Evolutionary conservation across 2,329 filamentous ascomycete species (phyloP), one percentile per base, ranked within the genome.

Genomic region (Fusarium sarcochroum): DNA sequence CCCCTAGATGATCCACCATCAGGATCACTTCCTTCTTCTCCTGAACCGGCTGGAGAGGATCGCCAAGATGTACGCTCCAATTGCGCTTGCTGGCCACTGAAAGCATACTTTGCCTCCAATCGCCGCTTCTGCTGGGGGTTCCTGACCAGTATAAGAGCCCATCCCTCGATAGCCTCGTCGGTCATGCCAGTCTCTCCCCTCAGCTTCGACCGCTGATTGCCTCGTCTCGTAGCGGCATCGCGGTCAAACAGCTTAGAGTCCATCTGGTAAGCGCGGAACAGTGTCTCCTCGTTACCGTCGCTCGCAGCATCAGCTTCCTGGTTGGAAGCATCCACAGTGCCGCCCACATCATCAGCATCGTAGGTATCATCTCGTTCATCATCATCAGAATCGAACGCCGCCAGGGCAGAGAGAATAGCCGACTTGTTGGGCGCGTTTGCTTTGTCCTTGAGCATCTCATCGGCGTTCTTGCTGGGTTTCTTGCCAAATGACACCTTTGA

Each of bases 321-420:
- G 35, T 86, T 84, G n/a, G 88, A 84, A 7, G 87, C 83, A 18
- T 97, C 94, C 5, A 98, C 90, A 0, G 92, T 93, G 21, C 95
- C 94, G 35, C 96, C 96, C 3, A 98, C 93, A 75, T 98, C 96
- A 49, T 90, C 93, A 3, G 91, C 89, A 73, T 99, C 96, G 76
- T 99, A 99, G 0, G 95, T 98, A 77, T 99, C 96, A 78, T 99
- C 96, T 35, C 94, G 89, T 81, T 99, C 96, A 77, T 99, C 96
- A 70, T 98, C 96, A 73, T 98, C 95, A 0, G 91, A 91, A 80
- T 98, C 94, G 71, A 98, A 98, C 1, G 91, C 87, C 17, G 93
- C 93, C 4, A 98, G 87, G 0, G 95, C 95, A 5, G 94, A 93
- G 23, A 97, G 82, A 71, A 98, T 97, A 13, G 93, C 91, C 1